Evolutionary conservation across 1,284 basidiomycete genomes (phyloP).

Genomic region (Ceratobasidium theobromae): DNA sequence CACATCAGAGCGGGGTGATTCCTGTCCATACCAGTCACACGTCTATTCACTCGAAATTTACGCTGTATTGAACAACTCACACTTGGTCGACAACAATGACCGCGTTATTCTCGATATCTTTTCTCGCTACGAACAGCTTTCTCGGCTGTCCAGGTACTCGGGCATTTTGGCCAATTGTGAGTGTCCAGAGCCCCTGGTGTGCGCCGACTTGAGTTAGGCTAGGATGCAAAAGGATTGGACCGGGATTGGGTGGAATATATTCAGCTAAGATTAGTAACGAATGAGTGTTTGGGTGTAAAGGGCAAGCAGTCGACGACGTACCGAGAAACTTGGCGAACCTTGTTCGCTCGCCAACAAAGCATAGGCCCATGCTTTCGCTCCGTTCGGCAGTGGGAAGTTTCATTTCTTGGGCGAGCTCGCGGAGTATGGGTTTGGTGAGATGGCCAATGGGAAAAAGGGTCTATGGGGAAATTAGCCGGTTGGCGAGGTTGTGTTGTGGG

Average conservation of each 20-base stretch:
- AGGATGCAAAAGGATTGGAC: conserved; percentile 66
- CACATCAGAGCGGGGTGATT: conserved; percentile 67
- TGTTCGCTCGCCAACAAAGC: conserved; percentile 86
- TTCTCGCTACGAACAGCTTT: conserved; percentile 75
- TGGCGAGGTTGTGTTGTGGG: background rate
- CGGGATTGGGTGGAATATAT: conserved; percentile 71
- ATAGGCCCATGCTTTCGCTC: conserved; percentile 94
- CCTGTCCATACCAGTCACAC: conserved; percentile 43
- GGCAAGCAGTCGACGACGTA: conserved; percentile 42
- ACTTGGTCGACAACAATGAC: conserved; percentile 67
- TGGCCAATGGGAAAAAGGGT: conserved; percentile 79
- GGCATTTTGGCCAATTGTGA: conserved; percentile 83
- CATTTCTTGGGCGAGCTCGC: conserved; percentile 71
- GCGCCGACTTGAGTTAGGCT: conserved; percentile 51
- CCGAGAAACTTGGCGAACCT: conserved; percentile 77
- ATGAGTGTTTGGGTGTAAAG: background rate
- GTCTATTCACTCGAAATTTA: background rate
- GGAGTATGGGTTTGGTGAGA: conserved; percentile 69
- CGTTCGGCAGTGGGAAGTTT: conserved; percentile 75
- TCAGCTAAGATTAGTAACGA: conserved; percentile 64
- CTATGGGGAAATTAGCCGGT: conserved; percentile 42
- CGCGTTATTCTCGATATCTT: conserved; percentile 61
- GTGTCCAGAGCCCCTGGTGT: conserved; percentile 84
- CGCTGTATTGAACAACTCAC: background rate
- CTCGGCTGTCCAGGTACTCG: conserved; percentile 62